Evolutionary conservation across 2,329 filamentous ascomycete species (phyloP), one percentile per base, ranked within the genome.

Genomic region (Fusarium abutilonis): DNA sequence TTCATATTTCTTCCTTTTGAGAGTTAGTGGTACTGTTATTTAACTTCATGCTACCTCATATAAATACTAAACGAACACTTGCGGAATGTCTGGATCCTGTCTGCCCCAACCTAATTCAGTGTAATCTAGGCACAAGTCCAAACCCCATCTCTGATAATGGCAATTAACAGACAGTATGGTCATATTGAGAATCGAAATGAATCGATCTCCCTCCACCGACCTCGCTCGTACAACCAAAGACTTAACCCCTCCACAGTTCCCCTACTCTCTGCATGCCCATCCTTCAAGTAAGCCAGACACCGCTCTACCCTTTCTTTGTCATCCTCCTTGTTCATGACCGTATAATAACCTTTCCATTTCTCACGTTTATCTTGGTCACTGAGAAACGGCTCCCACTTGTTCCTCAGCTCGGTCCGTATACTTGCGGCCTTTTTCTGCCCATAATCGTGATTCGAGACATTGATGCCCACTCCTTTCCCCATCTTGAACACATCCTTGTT

Each of bases 301-400:
- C 52, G 44, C 1, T 15, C 17, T 10, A 63, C 38, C 38, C 44
- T 64, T 15, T 50, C 44, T n/a, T 54, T 47, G n/a, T 66, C 41
- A 36, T 56, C 41, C 32, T 66, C 58, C 28, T 66, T 66, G 15
- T 66, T 66, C 63, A 66, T 66, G 6, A 66, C 9, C 0, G 63
- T 66, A 11, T 66, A 66, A 4, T 66, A 63, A 1, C 63, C 63
- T n/a, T 38, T 42, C 63, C 63, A 66, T 6, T 50, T 66, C 21
- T 60, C 40, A 3, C 42, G 23, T 2, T 21, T 43, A 6, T 66
- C 58, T 9, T 66, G 63, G 1, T 55, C 38, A 36, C 63, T 66
- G 0, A 66, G 36, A 23, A 66, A 66, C 6, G 29, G 14, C 13
- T 35, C 43, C 63, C 63, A 66, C 15, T 40, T 48, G 9, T 40